These are phyloP conservation scores for Vitis cinerea DNA, from an alignment of 164 flowering plant genomes.

Conservation along the genomic window DNA sequence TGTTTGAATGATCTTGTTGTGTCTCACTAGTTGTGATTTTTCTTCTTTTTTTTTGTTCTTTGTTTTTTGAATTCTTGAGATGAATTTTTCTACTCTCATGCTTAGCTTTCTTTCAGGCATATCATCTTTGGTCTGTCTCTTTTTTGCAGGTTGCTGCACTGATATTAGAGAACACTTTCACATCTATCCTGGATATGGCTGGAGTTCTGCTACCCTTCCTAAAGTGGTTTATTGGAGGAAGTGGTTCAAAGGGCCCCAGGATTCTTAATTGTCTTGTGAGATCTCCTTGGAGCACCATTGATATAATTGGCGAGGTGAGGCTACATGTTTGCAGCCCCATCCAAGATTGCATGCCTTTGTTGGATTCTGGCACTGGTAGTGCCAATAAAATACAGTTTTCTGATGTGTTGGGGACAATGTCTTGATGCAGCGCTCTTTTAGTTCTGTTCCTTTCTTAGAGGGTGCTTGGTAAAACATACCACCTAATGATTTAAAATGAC, in stretches of 20 bases:
- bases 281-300: conserved; percentile 96
- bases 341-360: neutral
- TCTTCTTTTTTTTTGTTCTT: neutral
- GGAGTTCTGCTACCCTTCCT: conserved; percentile 87
- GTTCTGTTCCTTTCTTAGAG: too few species aligned
- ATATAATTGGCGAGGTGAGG: conserved; percentile 77
- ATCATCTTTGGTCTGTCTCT: conserved; percentile 3
- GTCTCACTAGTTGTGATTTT: too few species aligned
- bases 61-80: neutral
- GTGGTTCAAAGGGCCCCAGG: conserved; percentile 69
- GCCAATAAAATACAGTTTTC: neutral
- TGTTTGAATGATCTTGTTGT: too few species aligned
- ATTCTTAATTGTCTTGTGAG: conserved; percentile 83
- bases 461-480: too few species aligned
- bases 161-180: conserved; percentile 94
- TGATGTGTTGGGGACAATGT: neutral
- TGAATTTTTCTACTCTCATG: neutral
- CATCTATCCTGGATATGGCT: conserved; percentile 98
- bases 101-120: neutral
- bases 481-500: too few species aligned
- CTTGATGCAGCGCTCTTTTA: neutral
- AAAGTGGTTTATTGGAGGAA: conserved; percentile 91
- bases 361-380: neutral
- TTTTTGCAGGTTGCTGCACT: conserved; percentile 69
- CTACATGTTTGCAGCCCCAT: neutral